These are phyloP conservation scores for Houttuynia cordata DNA, from an alignment of 164 flowering plant species.

Conservation along the genomic window DNA sequence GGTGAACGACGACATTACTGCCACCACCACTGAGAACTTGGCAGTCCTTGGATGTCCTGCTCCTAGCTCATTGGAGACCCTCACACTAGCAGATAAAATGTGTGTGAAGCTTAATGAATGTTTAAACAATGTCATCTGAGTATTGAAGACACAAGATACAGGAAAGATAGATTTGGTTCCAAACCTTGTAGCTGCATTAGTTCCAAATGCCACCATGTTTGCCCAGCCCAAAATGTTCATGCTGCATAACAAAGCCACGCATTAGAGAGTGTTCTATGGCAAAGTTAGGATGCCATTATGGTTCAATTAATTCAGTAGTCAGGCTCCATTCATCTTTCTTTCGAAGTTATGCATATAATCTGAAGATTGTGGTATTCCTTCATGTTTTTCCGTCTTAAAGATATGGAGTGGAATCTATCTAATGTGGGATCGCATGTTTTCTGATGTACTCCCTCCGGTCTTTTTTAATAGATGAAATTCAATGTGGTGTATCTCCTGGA, in stretches of 20 bases:
- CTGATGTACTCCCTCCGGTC: no score
- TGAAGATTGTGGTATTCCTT: no score
- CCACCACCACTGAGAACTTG: slow-evolving; percentile 14
- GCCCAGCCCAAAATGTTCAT: slow-evolving; percentile 1
- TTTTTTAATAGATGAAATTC: no score
- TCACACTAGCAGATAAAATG: slow-evolving; percentile 10
- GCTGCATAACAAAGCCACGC: slow-evolving; percentile 2
- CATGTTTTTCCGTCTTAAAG: no score
- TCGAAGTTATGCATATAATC: no score
- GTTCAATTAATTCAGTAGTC: no score
- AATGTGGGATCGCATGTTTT: no score
- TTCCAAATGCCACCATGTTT: slow-evolving; percentile 3
- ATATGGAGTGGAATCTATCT: no score
- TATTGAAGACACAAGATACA: neutral
- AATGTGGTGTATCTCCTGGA: no score
- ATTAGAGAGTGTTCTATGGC: no score
- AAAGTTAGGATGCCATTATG: no score
- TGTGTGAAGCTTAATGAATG: neutral
- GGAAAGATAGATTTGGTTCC: neutral
- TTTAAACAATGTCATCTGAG: neutral
- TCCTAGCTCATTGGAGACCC: slow-evolving; percentile 14
- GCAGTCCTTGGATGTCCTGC: slow-evolving; percentile 16
- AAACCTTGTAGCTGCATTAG: slow-evolving; percentile 4
- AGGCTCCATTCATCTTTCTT: no score
- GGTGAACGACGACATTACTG: slow-evolving; percentile 7